phyloP scores from a whole-genome alignment of 192 early-diverging fungal species.

The Coemansia biformis region DNA sequence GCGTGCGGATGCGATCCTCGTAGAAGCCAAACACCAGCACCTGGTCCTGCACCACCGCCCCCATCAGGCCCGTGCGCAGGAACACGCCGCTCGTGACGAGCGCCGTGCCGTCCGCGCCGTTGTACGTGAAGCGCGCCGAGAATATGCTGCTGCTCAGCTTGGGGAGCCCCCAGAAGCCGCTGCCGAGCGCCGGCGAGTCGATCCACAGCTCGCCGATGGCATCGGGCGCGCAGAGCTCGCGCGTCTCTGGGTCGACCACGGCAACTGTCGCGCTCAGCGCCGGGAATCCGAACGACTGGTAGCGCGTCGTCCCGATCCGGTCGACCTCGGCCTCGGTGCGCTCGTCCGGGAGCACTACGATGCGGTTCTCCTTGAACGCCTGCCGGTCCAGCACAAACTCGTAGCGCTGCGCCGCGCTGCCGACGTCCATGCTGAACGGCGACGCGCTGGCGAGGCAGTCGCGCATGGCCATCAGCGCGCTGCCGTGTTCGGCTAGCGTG shows the following conservation, averaged over 20 bases:
- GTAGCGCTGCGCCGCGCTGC: background rate
- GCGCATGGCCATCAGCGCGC: conserved; percentile 66
- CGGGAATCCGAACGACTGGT: conserved; percentile 44
- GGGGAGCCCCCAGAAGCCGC: conserved; percentile 73
- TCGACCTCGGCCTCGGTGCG: conserved; percentile 25
- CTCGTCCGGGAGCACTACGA: conserved; percentile 51
- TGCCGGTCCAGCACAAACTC: conserved; percentile 67
- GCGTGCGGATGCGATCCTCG: conserved; percentile 68
- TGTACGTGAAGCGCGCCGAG: conserved; percentile 52
- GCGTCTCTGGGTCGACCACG: conserved; percentile 78
- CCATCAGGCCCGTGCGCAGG: conserved; percentile 71
- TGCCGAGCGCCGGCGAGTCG: conserved; percentile 63
- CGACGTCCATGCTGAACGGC: background rate
- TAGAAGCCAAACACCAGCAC: conserved; percentile 72
- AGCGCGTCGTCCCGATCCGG: conserved; percentile 30
- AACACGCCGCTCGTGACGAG: conserved; percentile 56
- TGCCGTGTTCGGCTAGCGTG: conserved; percentile 70
- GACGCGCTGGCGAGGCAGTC: conserved; percentile 54
- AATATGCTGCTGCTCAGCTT: conserved; percentile 72
- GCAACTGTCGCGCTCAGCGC: conserved; percentile 56
- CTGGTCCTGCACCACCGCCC: conserved; percentile 62
- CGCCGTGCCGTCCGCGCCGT: conserved; percentile 5
- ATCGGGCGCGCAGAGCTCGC: conserved; percentile 64
- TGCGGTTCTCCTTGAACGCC: conserved; percentile 57
- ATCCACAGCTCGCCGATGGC: conserved; percentile 85